Conservation (phyloP, 1,139 yeast genomes). For the Geotrichum citri-aurantii region DNA sequence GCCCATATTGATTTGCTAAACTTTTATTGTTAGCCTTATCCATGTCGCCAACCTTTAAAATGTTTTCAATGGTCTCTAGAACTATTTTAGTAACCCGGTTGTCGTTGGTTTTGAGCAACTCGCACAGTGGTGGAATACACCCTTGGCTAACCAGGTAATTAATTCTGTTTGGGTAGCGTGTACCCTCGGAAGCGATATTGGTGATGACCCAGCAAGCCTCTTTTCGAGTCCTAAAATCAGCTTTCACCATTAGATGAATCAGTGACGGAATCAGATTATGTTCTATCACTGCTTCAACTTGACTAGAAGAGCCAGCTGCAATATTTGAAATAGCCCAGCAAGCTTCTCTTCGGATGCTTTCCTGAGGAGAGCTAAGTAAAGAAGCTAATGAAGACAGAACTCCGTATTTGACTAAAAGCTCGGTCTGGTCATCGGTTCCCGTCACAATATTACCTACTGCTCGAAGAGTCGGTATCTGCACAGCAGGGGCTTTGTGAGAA, state of each 20-base stretch:
- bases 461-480: constrained; percentile 98
- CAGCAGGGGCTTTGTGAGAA: constrained; percentile 74
- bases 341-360: constrained; percentile 91
- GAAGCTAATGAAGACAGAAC: constrained; percentile 85
- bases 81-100: constrained; percentile 91
- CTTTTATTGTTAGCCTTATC: constrained; percentile 63
- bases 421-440: constrained; percentile 93
- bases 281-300: constrained; percentile 94
- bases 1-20: constrained; percentile 75
- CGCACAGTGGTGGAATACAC: constrained; percentile 95
- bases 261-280: constrained; percentile 91
- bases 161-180: constrained; percentile 79
- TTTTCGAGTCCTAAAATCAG: constrained; percentile 92
- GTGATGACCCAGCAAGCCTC: constrained; percentile 99
- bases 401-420: constrained; percentile 87
- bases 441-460: constrained; percentile 98
- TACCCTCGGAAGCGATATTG: constrained; percentile 96
- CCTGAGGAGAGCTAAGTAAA: constrained; percentile 77
- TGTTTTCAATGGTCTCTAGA: constrained; percentile 89
- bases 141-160: constrained; percentile 91
- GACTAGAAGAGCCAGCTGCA: constrained; percentile 94
- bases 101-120: constrained; percentile 79
- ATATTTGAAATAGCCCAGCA: constrained; percentile 98
- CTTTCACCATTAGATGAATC: constrained; percentile 69
- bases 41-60: constrained; percentile 87